Evolutionary conservation across 2,329 filamentous ascomycete species (phyloP).

Genomic region (Gnomoniopsis sp.): DNA sequence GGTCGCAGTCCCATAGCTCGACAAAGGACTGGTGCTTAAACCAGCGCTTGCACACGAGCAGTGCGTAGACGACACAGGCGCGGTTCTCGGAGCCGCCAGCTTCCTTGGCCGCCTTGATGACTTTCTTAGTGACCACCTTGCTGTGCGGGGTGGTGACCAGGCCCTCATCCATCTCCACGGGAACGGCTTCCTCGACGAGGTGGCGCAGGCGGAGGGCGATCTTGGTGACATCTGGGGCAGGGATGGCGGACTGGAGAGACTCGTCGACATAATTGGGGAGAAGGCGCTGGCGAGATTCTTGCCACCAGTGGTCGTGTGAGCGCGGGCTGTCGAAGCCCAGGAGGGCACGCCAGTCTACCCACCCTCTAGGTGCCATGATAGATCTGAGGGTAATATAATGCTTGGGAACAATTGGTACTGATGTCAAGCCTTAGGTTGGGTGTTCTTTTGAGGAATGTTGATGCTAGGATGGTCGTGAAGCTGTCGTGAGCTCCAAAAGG

Average conservation of each 20-base stretch:
- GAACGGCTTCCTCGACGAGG: constrained; percentile 82
- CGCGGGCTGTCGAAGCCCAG: constrained; percentile 33
- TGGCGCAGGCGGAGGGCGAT: constrained; percentile 86
- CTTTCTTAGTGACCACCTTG: constrained; percentile 74
- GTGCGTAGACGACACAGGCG: constrained; percentile 78
- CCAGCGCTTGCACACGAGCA: constrained; percentile 69
- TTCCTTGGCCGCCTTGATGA: constrained; percentile 75
- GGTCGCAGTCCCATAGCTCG: constrained; percentile 89
- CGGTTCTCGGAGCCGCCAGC: constrained; percentile 73
- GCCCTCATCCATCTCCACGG: constrained; percentile 80
- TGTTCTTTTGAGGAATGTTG: background rate
- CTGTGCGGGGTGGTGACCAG: constrained; percentile 78
- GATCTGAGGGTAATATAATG: background rate
- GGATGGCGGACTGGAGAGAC: constrained; percentile 62
- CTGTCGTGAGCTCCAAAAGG: background rate
- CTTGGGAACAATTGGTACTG: background rate
- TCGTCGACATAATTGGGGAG: constrained; percentile 61
- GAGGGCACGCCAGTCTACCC: constrained; percentile 26
- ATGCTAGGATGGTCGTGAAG: background rate
- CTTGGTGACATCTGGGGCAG: constrained; percentile 79
- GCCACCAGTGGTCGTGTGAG: constrained; percentile 34
- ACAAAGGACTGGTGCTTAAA: constrained; percentile 74
- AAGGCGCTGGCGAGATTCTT: constrained; percentile 46
- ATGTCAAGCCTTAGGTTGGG: background rate
- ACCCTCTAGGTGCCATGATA: constrained; percentile 17